Percentiles rank a stretch among this genome's conserved stretches.
These are phyloP conservation scores for Coemansia sp. DNA, from an alignment of 192 early-diverging fungal species.

Conservation along the genomic window DNA sequence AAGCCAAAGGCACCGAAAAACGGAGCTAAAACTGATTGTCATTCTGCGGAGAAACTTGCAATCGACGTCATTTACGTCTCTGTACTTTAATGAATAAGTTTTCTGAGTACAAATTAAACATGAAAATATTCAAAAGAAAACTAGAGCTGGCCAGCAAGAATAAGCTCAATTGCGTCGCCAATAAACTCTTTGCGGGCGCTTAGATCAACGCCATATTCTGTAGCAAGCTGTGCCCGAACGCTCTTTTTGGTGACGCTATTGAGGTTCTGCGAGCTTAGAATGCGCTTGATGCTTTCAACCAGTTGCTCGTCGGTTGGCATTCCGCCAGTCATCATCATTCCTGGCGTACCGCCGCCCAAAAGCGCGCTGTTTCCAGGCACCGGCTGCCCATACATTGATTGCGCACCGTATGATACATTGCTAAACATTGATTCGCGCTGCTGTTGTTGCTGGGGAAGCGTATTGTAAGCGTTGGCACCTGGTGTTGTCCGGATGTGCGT, in stretches of 20 bases:
- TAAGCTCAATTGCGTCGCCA: conserved; percentile 58
- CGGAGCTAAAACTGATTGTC: too few species aligned
- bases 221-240: conserved; percentile 69
- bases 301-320: conserved; percentile 63
- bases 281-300: conserved; percentile 60
- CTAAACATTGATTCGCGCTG: conserved; percentile 38
- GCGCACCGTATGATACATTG: conserved; percentile 20
- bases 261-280: conserved; percentile 69
- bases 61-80: too few species aligned
- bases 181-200: conserved; percentile 67
- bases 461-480: background rate
- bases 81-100: too few species aligned
- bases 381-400: conserved; percentile 16
- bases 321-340: conserved; percentile 28
- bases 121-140: background rate
- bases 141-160: conserved; percentile 30
- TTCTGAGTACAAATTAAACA: too few species aligned
- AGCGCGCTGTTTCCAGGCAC: conserved; percentile 9
- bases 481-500: background rate
- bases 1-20: too few species aligned
- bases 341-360: conserved; percentile 34
- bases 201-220: conserved; percentile 67
- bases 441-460: conserved; percentile 13
- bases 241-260: conserved; percentile 76
- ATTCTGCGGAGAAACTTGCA: too few species aligned